A percentile compares a stretch with the other conserved stretches of the same genome.
Conservation (phyloP, 2,329 filamentous ascomycete genomes). For the Colletotrichum magnum region DNA sequence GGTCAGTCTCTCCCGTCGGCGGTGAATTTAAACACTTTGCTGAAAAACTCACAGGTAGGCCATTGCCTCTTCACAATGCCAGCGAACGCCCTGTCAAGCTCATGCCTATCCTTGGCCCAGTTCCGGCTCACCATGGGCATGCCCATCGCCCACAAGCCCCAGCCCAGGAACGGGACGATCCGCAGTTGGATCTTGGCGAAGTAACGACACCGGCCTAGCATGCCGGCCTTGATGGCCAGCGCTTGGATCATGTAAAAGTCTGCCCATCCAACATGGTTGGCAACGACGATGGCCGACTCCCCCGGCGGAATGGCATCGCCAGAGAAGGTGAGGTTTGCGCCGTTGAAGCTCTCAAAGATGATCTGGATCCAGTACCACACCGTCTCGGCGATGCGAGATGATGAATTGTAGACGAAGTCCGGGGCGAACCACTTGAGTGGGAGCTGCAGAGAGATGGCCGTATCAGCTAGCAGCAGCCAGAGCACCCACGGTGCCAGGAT, state of each 20-base stretch:
- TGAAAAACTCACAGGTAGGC: conserved; percentile 67
- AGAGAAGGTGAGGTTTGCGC: conserved; percentile 66
- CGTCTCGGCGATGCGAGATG: conserved; percentile 67
- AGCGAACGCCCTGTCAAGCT: conserved; percentile 70
- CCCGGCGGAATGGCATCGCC: conserved; percentile 64
- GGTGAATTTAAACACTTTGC: conserved; percentile 24
- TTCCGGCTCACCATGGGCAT: conserved; percentile 74
- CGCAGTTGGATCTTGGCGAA: conserved; percentile 73
- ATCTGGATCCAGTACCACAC: conserved; percentile 71
- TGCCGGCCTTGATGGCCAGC: conserved; percentile 65
- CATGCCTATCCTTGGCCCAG: conserved; percentile 69
- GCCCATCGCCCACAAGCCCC: conserved; percentile 75
- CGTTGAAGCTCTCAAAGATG: conserved; percentile 69
- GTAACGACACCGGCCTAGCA: conserved; percentile 74
- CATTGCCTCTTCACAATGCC: conserved; percentile 66
- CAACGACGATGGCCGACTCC: conserved; percentile 73
- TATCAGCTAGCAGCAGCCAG: conserved; percentile 66
- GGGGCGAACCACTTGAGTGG: conserved; percentile 63
- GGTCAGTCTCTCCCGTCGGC: conserved; percentile 4
- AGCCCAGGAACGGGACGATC: conserved; percentile 72
- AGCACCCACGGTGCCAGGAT: conserved; percentile 66
- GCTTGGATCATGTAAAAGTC: conserved; percentile 77
- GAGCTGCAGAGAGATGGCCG: conserved; percentile 64
- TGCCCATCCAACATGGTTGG: conserved; percentile 73
- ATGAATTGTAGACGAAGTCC: conserved; percentile 65